Base-by-base conservation (phyloP, 2,329 filamentous ascomycete species). In the Penicillium concentricum region DNA sequence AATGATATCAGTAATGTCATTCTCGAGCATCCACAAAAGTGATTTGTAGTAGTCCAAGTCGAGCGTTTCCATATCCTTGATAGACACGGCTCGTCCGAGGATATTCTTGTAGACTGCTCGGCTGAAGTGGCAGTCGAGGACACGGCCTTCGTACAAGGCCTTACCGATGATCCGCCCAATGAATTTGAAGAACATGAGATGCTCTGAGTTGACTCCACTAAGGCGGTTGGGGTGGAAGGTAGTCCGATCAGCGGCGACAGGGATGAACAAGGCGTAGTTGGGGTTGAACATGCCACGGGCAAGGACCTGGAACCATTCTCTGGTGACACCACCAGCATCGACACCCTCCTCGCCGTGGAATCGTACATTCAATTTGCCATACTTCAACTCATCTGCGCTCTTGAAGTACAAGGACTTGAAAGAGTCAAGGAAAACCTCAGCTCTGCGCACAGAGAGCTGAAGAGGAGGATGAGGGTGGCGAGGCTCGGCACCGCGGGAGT, bases 31-130 rank as follows among this genome's bases (percentile, higher is more conserved):
- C 95, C 95, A 99, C 59, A 94, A 86, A 22, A 99, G 83, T 15
- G 93, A 97, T 76, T 97, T 99, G 85, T 97, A 97, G 79, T 99
- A 99, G 69, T 99, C 93, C 4, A 96, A 87, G 73, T 99, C 94
- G 60, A 99, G 89, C 22, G 92, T 97, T 76, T 99, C 94, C 92
- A 99, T 97, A 69, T 99, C 94, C 79, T 99, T 99, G 75, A 99
- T 89, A 9, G 92, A 97, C 39, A 97, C 93, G 4, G 91, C 86
- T 74, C 95, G 96, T 72, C 94, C 91, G 28, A 99, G 85, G 62
- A 99, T 97, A 65, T 91, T 89, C 80, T 97, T 97, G 83, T 99
- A 99, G 50, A 99, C 93, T 15, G 95, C 95, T 71, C 94, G 88
- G 77, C 93, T 97, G 80, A 99, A 99, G 82, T 97, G 96, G 76